Conservation (phyloP, 2,329 filamentous ascomycete genomes). For the Fusarium sublunatum region DNA sequence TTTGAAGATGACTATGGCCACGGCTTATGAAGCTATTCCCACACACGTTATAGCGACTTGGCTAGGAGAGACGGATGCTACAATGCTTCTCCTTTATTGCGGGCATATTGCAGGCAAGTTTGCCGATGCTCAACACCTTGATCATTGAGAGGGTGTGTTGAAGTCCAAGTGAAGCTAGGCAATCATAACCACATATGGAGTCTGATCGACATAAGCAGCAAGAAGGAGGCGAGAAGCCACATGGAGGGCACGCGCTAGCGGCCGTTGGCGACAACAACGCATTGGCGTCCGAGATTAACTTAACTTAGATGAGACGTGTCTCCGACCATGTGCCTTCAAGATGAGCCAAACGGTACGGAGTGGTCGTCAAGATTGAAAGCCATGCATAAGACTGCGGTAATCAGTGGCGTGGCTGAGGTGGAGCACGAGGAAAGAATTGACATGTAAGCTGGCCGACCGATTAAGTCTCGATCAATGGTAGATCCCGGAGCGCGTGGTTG, state of each 20-base stretch:
- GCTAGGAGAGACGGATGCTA: background rate
- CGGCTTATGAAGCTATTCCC: no score
- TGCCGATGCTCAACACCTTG: constrained; percentile 18
- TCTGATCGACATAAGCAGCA: constrained; percentile 28
- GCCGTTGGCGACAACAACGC: constrained; percentile 43
- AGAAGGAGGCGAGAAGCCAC: constrained; percentile 38
- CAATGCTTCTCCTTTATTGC: background rate
- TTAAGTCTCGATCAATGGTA: constrained; percentile 25
- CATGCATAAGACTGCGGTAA: constrained; percentile 10
- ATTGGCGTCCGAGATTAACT: constrained; percentile 38
- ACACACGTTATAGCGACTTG: no score
- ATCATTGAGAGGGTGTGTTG: constrained; percentile 20
- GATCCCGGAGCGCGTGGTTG: constrained; percentile 13
- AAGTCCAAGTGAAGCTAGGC: constrained; percentile 19
- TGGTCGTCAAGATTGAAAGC: constrained; percentile 9
- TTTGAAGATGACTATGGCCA: background rate
- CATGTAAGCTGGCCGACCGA: constrained; percentile 34
- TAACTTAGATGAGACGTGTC: constrained; percentile 39
- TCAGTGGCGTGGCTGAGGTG: constrained; percentile 17
- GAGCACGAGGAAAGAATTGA: constrained; percentile 19
- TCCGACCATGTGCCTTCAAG: constrained; percentile 27
- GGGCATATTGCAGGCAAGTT: constrained; percentile 4
- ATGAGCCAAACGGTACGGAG: background rate
- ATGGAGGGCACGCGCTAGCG: constrained; percentile 43
- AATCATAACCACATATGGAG: constrained; percentile 19